A percentile compares a stretch with the other conserved stretches of the same genome.
Evolutionary conservation across 164 flowering plant genomes (phyloP).

Genomic region (Macadamia tetraphylla): DNA sequence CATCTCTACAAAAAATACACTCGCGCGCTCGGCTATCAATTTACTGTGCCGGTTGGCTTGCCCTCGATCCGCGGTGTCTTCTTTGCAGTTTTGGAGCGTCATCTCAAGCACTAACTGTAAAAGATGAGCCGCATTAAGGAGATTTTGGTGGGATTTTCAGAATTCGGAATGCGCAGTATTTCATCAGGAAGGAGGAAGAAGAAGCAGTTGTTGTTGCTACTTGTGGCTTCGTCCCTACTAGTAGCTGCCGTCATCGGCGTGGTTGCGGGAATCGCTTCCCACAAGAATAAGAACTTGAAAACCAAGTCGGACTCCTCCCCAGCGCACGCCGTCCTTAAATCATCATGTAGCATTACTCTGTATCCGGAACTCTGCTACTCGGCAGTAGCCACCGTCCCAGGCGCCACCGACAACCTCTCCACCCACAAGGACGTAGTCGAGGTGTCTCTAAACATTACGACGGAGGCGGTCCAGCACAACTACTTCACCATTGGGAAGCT

Average conservation of each 20-base stretch:
- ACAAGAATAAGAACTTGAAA: neutral
- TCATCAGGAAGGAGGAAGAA: constrained; percentile 23
- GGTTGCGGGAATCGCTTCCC: constrained; percentile 32
- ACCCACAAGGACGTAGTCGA: constrained; percentile 57
- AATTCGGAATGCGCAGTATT: constrained; percentile 18
- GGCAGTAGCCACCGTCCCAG: constrained; percentile 31
- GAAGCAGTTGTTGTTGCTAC: constrained; percentile 29
- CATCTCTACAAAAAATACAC: too few species aligned
- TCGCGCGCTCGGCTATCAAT: too few species aligned
- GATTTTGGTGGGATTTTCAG: constrained; percentile 22
- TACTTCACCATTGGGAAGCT: constrained; percentile 43
- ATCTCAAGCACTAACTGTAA: too few species aligned
- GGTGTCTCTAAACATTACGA: constrained; percentile 47
- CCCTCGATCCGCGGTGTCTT: too few species aligned
- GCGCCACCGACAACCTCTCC: constrained; percentile 17
- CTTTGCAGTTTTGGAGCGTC: too few species aligned
- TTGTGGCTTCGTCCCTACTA: constrained; percentile 35
- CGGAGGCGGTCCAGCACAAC: constrained; percentile 36
- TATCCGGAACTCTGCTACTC: constrained; percentile 73
- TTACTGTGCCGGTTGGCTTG: too few species aligned
- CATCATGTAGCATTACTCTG: constrained; percentile 53
- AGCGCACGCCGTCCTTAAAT: constrained; percentile 45
- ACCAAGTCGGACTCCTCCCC: neutral
- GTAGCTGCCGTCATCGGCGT: constrained; percentile 31
- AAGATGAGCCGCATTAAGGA: constrained; percentile 19